phyloP scores from a whole-genome alignment of 495 filamentous ascomycete genomes.

The Trichocladium uniseriatum region DNA sequence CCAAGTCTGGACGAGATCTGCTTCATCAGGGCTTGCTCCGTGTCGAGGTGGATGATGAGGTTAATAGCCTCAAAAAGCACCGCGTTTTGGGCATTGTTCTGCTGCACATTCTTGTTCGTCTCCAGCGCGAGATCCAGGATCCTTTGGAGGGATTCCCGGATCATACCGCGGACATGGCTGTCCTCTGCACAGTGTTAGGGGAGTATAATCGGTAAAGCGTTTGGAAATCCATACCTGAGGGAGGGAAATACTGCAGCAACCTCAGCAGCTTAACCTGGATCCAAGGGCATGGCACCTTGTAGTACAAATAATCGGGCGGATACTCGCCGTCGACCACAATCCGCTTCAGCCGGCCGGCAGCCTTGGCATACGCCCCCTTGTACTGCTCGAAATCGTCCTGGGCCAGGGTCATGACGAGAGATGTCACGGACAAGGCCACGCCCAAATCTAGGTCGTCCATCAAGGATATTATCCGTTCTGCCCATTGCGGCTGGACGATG shows the following conservation, averaged over 20 bases:
- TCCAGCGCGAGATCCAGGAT: constrained; percentile 87
- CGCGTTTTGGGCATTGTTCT: constrained; percentile 98
- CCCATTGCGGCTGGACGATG: constrained; percentile 95
- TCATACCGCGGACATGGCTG: constrained; percentile 80
- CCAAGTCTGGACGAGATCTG: constrained; percentile 91
- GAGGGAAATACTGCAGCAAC: constrained; percentile 90
- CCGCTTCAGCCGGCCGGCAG: constrained; percentile 76
- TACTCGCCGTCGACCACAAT: constrained; percentile 85
- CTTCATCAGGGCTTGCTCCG: constrained; percentile 89
- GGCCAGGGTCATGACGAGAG: constrained; percentile 88
- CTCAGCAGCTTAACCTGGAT: constrained; percentile 91
- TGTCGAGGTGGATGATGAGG: constrained; percentile 96
- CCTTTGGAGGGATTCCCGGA: constrained; percentile 82
- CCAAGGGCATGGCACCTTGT: constrained; percentile 98
- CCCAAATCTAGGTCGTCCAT: constrained; percentile 98
- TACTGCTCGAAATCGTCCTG: constrained; percentile 92
- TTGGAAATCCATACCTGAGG: constrained; percentile 59
- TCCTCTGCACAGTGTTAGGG: constrained; percentile 55
- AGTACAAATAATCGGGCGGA: constrained; percentile 85
- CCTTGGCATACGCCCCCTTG: constrained; percentile 88
- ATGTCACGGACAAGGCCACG: constrained; percentile 91
- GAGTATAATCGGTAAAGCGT: neutral
- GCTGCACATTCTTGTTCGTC: constrained; percentile 95
- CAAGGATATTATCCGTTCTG: constrained; percentile 90
- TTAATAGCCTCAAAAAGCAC: constrained; percentile 98